phyloP scores from a whole-genome alignment of 2,329 filamentous ascomycete species.

The Berkeleyomyces basicola region DNA sequence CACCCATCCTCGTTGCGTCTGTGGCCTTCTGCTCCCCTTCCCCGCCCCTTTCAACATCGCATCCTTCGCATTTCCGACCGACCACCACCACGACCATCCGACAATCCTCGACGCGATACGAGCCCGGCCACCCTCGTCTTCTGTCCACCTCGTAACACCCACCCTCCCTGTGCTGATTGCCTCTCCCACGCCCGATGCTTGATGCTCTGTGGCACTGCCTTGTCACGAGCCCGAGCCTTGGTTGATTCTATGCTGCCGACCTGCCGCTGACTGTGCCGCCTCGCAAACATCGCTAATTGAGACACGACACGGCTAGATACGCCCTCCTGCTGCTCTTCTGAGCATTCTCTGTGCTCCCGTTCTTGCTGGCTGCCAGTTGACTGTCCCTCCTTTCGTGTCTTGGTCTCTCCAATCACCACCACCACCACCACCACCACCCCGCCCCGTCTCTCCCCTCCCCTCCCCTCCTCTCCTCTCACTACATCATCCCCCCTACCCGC shows the following conservation, averaged over 20 bases:
- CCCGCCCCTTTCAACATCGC: not conserved
- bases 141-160: too few relatives aligned
- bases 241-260: not conserved
- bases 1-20: not conserved
- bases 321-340: not conserved
- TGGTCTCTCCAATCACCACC: conserved; percentile 4
- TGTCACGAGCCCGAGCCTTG: not conserved
- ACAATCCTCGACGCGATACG: too few relatives aligned
- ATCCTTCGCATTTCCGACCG: not conserved
- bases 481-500: conserved; percentile 24
- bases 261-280: not conserved
- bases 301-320: not conserved
- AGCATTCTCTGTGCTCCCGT: too few relatives aligned
- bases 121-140: too few relatives aligned
- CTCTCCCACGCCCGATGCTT: too few relatives aligned
- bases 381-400: not conserved
- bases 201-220: too few relatives aligned
- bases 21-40: not conserved
- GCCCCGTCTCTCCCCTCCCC: not conserved
- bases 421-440: not conserved
- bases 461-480: conserved; percentile 17
- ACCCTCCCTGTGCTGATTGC: too few relatives aligned
- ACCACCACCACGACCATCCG: not conserved
- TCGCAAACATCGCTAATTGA: not conserved
- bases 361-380: not conserved